Evolutionary conservation across 1,139 yeast genomes (phyloP).

Genomic region (Nakaseomyces delphensis): DNA sequence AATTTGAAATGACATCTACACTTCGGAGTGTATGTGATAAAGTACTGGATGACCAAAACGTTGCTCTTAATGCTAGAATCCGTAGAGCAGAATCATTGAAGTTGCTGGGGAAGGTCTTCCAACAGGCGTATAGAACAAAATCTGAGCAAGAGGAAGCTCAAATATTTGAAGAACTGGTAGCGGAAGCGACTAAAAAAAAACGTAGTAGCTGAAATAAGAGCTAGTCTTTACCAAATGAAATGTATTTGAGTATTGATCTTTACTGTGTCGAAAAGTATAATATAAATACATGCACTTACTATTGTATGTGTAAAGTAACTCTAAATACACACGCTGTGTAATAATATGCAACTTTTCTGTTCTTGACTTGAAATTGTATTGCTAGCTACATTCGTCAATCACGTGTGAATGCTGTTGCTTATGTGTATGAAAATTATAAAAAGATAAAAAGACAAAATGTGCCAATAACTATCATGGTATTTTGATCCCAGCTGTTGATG

Average conservation of each 20-base stretch:
- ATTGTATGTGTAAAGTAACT: background rate
- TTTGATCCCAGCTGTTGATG: too few species aligned
- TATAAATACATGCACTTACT: too few species aligned
- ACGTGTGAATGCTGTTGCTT: too few species aligned
- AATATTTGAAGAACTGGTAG: conserved; percentile 82
- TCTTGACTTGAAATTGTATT: too few species aligned
- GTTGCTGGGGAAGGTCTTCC: conserved; percentile 67
- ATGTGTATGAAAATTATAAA: too few species aligned
- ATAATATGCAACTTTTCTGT: too few species aligned
- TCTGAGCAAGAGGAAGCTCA: conserved; percentile 89
- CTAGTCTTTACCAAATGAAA: background rate
- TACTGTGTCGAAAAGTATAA: too few species aligned
- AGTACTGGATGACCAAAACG: conserved; percentile 57
- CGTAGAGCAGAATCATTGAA: conserved; percentile 76
- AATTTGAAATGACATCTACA: conserved; percentile 82
- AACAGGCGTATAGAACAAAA: conserved; percentile 57
- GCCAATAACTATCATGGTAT: too few species aligned
- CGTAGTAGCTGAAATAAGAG: background rate
- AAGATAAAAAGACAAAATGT: background rate
- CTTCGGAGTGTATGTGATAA: conserved; percentile 77
- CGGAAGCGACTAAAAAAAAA: conserved; percentile 79
- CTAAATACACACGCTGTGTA: background rate
- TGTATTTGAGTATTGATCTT: background rate
- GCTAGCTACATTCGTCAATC: too few species aligned
- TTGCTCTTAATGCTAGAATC: conserved; percentile 45